These are phyloP conservation scores for Eustoma russellianum DNA, from an alignment of 257 asterid genomes.

Conservation along the genomic window DNA sequence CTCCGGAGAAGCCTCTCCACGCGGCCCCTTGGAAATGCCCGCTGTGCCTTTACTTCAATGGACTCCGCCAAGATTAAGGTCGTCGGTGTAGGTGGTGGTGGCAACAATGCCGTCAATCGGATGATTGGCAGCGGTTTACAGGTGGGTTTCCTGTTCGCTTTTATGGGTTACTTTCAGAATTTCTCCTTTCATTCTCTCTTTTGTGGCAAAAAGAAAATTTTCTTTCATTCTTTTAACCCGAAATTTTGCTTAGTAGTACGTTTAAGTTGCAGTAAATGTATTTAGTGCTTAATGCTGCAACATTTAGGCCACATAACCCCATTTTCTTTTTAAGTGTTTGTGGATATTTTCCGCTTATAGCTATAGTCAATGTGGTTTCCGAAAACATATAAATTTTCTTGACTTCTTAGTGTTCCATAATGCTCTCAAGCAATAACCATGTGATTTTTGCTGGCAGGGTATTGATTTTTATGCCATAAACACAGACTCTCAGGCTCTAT, in stretches of 20 bases:
- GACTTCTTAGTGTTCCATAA: constrained; percentile 8
- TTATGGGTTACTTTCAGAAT: not conserved
- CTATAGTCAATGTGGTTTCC: too few relatives aligned
- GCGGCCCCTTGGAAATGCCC: constrained; percentile 33
- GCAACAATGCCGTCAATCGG: constrained; percentile 96
- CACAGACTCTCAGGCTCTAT: constrained; percentile 92
- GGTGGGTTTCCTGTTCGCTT: constrained; percentile 24
- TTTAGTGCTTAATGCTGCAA: too few relatives aligned
- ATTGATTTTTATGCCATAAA: constrained; percentile 93
- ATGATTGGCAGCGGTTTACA: constrained; percentile 95
- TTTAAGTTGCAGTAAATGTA: too few relatives aligned
- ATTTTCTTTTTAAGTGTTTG: too few relatives aligned
- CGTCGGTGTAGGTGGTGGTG: constrained; percentile 96
- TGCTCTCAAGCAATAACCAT: too few relatives aligned
- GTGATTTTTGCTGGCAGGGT: constrained; percentile 77
- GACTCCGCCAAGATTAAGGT: constrained; percentile 95
- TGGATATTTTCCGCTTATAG: too few relatives aligned
- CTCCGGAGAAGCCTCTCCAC: constrained; percentile 34
- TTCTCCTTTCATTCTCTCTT: not conserved
- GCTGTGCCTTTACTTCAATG: constrained; percentile 45
- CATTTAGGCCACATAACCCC: too few relatives aligned
- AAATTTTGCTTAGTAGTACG: too few relatives aligned
- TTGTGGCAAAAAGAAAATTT: too few relatives aligned
- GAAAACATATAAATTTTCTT: too few relatives aligned
- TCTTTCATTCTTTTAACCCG: too few relatives aligned